A percentile compares a stretch with the other conserved stretches of the same genome.
Conservation (phyloP, 257 asterid genomes). For the Striga asiatica region DNA sequence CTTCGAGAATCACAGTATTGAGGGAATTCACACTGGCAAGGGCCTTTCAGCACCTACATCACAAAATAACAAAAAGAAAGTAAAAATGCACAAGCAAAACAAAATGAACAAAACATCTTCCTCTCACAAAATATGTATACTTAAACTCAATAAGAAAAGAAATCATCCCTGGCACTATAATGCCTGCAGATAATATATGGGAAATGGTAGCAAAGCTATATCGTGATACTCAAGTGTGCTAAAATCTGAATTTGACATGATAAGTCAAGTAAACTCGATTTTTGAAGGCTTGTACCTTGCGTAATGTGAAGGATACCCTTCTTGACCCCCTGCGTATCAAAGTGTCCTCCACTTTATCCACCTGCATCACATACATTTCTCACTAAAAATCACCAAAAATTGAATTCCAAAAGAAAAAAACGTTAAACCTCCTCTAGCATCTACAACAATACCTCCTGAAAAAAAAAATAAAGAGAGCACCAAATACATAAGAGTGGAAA, state of each 20-base stretch:
- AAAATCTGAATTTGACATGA: too few species aligned
- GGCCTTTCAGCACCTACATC: constrained; percentile 58
- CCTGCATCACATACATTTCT: constrained; percentile 28
- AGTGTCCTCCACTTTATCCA: constrained; percentile 63
- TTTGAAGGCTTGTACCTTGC: constrained; percentile 40
- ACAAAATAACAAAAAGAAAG: not conserved
- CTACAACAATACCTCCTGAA: not conserved
- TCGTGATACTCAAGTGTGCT: too few species aligned
- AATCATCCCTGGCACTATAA: too few species aligned
- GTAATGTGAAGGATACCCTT: constrained; percentile 84
- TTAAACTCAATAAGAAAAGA: not conserved
- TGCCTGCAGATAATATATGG: too few species aligned
- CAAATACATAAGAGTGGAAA: not conserved
- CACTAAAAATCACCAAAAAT: not conserved
- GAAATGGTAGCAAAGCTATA: too few species aligned
- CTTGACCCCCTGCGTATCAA: constrained; percentile 63
- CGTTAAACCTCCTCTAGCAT: not conserved
- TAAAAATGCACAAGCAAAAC: not conserved
- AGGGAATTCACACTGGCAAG: constrained; percentile 57
- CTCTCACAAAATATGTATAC: not conserved
- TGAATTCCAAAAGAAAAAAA: not conserved
- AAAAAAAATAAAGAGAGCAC: not conserved
- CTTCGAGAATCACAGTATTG: constrained; percentile 78
- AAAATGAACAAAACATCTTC: not conserved
- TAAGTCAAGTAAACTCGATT: too few species aligned